Base-by-base conservation (phyloP, 106 monocot genomes). In the Allium sativum region DNA sequence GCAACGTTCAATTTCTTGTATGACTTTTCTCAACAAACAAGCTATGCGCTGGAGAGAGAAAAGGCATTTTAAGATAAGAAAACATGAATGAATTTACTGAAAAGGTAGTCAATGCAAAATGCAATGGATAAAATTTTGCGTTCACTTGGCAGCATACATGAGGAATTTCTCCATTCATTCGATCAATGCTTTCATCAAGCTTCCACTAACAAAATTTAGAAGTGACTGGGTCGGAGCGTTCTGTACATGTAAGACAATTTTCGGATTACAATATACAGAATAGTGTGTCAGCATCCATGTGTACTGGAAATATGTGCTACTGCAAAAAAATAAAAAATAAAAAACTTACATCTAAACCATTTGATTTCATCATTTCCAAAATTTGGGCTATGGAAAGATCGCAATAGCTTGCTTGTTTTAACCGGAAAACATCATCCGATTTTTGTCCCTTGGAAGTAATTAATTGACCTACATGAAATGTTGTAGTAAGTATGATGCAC, bases 91-190 rank as follows among this genome's bases (percentile, higher is more conserved):
- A 6, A 3, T 31, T 31, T 2, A 31, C 31, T 31, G 48, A 50
- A 50, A 50, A 50, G 48, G 48, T 12, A 50, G 48, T 15, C 48
- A 11, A n/a, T 11, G 8, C 48, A 50, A 50, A 0, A 50, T 50
- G 15, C 15, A 6, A 50, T 50, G 15, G 6, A 11, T 12, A 12
- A 12, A 50, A 50, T 50, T 50, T 3, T 50, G 48, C 15, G 48
- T 6, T 1, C 48, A 15, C 15, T 50, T 15, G 13, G 61, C 68
- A 59, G 62, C 85, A 78, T 92, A 98, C 98, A 92, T 81, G 84
- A 79, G 87, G 88, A 68, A 92, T 79, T 71, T 88, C 92, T 62
- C 84, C 91, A 79, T 85, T 98, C 65, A 81, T 87, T 66, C 79
- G 88, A 68, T 92, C 88, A 53, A 77, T 81, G 67, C 82, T 85